These are phyloP conservation scores for Linum tenue DNA, from an alignment of 345 rosid species.

Conservation along the genomic window DNA sequence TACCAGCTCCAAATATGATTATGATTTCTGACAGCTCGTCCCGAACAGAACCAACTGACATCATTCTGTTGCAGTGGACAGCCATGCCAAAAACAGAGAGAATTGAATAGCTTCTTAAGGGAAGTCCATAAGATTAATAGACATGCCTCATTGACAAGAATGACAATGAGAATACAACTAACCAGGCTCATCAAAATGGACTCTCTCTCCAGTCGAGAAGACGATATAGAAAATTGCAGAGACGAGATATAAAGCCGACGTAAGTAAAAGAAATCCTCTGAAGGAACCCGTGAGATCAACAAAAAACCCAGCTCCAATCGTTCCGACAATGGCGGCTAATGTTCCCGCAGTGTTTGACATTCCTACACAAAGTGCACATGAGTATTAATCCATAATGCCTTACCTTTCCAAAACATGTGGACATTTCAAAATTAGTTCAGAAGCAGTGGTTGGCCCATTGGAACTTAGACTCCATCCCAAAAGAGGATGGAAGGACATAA, in stretches of 20 bases:
- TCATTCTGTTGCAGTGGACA: not conserved
- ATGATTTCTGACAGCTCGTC: not conserved
- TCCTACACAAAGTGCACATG: slow-evolving; percentile 32
- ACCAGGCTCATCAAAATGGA: slow-evolving; percentile 58
- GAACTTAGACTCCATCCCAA: not conserved
- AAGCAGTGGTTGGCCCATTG: not conserved
- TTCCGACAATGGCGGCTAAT: slow-evolving; percentile 81
- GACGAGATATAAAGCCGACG: slow-evolving; percentile 55
- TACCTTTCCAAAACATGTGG: not conserved
- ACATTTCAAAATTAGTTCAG: not conserved
- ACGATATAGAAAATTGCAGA: slow-evolving; percentile 63
- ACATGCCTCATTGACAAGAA: not conserved
- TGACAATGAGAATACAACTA: slow-evolving; percentile 11
- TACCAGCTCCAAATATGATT: not conserved
- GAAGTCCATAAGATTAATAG: not conserved
- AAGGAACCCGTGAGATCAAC: slow-evolving; percentile 85
- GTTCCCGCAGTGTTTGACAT: slow-evolving; percentile 81
- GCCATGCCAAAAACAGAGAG: not conserved
- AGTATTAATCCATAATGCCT: not conserved
- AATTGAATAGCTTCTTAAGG: not conserved
- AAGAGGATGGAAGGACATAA: not conserved
- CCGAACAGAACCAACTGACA: not conserved
- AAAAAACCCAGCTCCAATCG: slow-evolving; percentile 92
- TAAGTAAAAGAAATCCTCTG: slow-evolving; percentile 77
- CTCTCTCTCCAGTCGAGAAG: slow-evolving; percentile 78